phyloP scores from a whole-genome alignment of 345 rosid genomes.

The Brassica incana region DNA sequence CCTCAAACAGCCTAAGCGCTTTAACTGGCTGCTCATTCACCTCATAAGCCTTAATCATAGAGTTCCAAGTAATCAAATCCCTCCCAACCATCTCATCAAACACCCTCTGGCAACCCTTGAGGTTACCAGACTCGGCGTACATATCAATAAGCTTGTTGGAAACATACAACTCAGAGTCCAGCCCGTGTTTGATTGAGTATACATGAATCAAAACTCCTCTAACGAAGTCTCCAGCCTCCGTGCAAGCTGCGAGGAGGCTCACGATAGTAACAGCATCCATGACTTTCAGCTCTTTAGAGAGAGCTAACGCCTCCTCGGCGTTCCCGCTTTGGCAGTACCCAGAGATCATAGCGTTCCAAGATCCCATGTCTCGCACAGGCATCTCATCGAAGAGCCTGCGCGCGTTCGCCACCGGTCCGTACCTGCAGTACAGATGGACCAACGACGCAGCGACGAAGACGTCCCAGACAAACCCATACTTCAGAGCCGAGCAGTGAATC shows the following conservation, averaged over 20 bases:
- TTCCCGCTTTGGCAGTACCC: slow-evolving; percentile 60
- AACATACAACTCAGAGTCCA: slow-evolving; percentile 49
- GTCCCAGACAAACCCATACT: slow-evolving; percentile 59
- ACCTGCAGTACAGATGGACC: slow-evolving; percentile 55
- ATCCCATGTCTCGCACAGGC: slow-evolving; percentile 56
- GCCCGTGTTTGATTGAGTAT: slow-evolving; percentile 47
- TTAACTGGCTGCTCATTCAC: slow-evolving; percentile 47
- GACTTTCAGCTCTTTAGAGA: slow-evolving; percentile 44
- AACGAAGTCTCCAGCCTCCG: slow-evolving; percentile 41
- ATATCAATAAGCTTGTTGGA: slow-evolving; percentile 56
- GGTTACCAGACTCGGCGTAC: slow-evolving; percentile 48
- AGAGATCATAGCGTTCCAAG: slow-evolving; percentile 70
- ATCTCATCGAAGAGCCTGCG: slow-evolving; percentile 50
- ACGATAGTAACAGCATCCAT: slow-evolving; percentile 56
- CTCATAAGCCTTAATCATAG: slow-evolving; percentile 60
- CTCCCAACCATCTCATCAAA: slow-evolving; percentile 44
- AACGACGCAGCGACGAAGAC: slow-evolving; percentile 62
- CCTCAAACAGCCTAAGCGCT: slow-evolving; percentile 41
- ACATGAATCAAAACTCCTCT: slow-evolving; percentile 49
- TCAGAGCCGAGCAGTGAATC: slow-evolving; percentile 54
- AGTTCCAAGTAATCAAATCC: slow-evolving; percentile 64
- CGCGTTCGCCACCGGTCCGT: slow-evolving; percentile 43
- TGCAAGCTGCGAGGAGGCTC: slow-evolving; percentile 56
- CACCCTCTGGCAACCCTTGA: slow-evolving; percentile 38
- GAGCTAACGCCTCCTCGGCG: slow-evolving; percentile 46